Conservation (phyloP, 371 early-diverging fungal genomes). For the Saksenaea vasiformis region DNA sequence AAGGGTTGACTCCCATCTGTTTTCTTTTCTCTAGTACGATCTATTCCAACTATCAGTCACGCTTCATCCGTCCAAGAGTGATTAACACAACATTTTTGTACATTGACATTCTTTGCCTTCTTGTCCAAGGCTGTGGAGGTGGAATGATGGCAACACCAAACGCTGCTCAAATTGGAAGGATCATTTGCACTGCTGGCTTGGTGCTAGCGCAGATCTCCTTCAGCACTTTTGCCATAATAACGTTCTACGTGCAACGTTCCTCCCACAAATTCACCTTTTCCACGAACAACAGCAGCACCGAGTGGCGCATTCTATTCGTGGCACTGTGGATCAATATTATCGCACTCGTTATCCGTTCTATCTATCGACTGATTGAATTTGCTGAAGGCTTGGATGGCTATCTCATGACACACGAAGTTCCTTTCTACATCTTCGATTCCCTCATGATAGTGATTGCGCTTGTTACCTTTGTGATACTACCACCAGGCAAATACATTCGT, state of each 20-base stretch:
- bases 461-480: neutral
- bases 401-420: neutral
- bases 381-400: conserved; percentile 1
- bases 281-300: neutral
- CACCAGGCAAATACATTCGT: conserved; percentile 7
- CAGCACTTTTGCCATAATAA: neutral
- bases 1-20: neutral
- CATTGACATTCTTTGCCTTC: neutral
- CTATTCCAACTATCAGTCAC: conserved; percentile 2
- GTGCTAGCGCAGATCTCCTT: neutral
- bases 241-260: neutral
- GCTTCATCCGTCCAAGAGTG: neutral
- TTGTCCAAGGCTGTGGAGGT: conserved; percentile 8
- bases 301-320: neutral
- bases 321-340: conserved; percentile 2
- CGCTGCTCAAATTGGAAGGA: neutral
- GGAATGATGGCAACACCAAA: conserved; percentile 4
- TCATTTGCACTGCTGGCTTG: neutral
- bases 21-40: neutral
- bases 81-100: neutral
- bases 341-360: conserved; percentile 5
- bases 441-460: conserved; percentile 9
- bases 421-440: conserved; percentile 6
- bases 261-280: neutral
- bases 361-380: conserved; percentile 12